Percentiles rank a stretch among this genome's conserved stretches.
phyloP scores from a whole-genome alignment of 202 grass and related monocot species.

The Zizania palustris region DNA sequence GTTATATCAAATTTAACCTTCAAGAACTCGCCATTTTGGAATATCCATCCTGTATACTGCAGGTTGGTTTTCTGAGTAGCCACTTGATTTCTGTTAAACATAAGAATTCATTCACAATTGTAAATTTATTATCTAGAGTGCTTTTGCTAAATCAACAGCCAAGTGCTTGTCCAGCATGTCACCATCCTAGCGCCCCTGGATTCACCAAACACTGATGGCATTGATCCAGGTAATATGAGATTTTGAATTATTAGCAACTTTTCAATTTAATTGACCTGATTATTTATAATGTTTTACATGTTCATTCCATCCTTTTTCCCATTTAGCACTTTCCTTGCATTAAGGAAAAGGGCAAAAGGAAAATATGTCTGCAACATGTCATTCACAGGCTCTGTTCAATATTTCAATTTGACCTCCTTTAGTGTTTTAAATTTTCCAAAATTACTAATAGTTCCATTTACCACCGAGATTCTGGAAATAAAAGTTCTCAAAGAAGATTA shows the following conservation, averaged over 20 bases:
- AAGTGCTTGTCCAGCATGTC: slow-evolving; percentile 81
- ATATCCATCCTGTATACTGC: slow-evolving; percentile 96
- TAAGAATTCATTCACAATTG: slow-evolving; percentile 53
- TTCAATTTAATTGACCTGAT: neutral
- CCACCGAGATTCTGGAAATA: slow-evolving; percentile 3
- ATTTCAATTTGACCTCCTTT: neutral
- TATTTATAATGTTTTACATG: neutral
- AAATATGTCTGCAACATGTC: neutral
- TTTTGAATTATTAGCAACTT: slow-evolving; percentile 4
- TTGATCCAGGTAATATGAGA: slow-evolving; percentile 75
- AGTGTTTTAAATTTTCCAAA: neutral
- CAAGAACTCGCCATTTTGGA: slow-evolving; percentile 89
- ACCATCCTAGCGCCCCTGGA: slow-evolving; percentile 83
- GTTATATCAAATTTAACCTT: slow-evolving; percentile 97
- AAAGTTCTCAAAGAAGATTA: neutral
- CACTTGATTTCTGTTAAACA: slow-evolving; percentile 48
- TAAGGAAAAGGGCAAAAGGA: neutral
- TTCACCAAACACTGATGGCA: slow-evolving; percentile 89
- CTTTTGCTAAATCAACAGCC: slow-evolving; percentile 78
- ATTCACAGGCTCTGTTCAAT: neutral
- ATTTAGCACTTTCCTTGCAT: neutral
- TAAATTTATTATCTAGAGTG: slow-evolving; percentile 45
- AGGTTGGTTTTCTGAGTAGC: slow-evolving; percentile 64
- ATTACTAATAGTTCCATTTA: neutral
- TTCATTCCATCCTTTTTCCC: neutral